Evolutionary conservation across 164 flowering plant genomes (phyloP), one percentile per base, ranked within the genome.

Genomic region (Tetrastigma voinierianum): DNA sequence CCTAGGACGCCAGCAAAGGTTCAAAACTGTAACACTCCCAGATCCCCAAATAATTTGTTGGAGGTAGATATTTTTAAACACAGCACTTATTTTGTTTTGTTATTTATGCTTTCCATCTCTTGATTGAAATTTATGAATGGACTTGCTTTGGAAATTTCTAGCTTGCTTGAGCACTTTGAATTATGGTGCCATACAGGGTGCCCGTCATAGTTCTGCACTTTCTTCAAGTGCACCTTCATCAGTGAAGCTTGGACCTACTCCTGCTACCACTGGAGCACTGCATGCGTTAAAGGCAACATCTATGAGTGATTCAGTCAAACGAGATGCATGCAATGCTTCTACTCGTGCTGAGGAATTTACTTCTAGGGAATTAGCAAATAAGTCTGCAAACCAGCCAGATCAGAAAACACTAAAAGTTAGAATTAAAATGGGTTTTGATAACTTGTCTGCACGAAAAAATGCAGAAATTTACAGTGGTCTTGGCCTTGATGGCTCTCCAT

Each of bases 401-500:
- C 89, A 83, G 77, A 92, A 82, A 76, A 66, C 83, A 17, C 75
- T 90, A 73, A 92, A 89, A 81, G 85, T 95, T 64, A 87, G 94
- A 44, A 77, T 92, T 47, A 90, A 87, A 84, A 77, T 90, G 65
- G 91, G 96, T 25, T 68, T 88, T 48, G 91, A 85, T 67, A 86
- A 82, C 74, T 69, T 79, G 77, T 68, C 78, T 19, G 72, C 85
- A 46, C 67, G 66, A 67, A 87, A 78, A 57, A 89, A 86, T 76
- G 93, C 94, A 64, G 98, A 77, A 67, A 83, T 95, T 61, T 90
- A 92, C 69, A 82, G 85, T 73, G 93, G 93, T 59, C 93, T 88
- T 70, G 93, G 93, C 47, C 93, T 88, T 55, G 90, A 75, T 72
- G 82, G 66, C 46, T 86, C 93, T 61, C 90, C 93, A 46, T 76